Base-by-base conservation (phyloP, 106 monocot genomes). In the Phalaenopsis equestris region DNA sequence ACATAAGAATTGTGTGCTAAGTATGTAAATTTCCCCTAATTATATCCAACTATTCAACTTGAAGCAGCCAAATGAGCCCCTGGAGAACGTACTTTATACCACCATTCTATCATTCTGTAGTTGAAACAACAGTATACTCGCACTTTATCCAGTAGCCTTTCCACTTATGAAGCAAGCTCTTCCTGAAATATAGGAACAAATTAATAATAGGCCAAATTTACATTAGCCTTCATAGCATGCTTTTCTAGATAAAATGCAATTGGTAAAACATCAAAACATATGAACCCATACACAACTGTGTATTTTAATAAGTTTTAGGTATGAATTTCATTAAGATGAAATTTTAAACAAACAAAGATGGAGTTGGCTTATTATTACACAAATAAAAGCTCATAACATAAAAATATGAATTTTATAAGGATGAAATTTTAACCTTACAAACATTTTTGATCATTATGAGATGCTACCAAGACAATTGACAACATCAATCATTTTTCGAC, bases 81-180 rank as follows among this genome's bases (percentile, higher is more conserved):
- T 52, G 3, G 52, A 12, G 19, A 36, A 3, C 0, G 47, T 23
- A 45, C 17, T 72, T 55, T 15, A 18, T 47, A 10, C n/a, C 9
- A 38, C 2, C 52, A 55, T 37, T 7, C 72, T 41, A 11, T 61
- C 52, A 56, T 21, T 39, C 73, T 17, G 36, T 67, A n/a, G 37
- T 82, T 36, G 80, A 12, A 67, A 87, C 83, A 45, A 72, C 19
- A 48, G 73, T 11, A 49, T 91, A 91, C 42, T 83, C 81, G 37
- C 83, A 87, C 4, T 84, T 80, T 47, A 80, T 73, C 91, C 91
- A 89, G 17, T 82, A 84, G 61, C 86, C 47, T 24, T 39, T 67
- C 89, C 89, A 91, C 23, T 75, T 57, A 72, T 87, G 81, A 65
- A 87, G 49, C 79, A 91, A 77, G 78, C 85, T 91, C 78, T 55